Conservation (phyloP, 768 basidiomycete species). For the Tricholoma matsutake region DNA sequence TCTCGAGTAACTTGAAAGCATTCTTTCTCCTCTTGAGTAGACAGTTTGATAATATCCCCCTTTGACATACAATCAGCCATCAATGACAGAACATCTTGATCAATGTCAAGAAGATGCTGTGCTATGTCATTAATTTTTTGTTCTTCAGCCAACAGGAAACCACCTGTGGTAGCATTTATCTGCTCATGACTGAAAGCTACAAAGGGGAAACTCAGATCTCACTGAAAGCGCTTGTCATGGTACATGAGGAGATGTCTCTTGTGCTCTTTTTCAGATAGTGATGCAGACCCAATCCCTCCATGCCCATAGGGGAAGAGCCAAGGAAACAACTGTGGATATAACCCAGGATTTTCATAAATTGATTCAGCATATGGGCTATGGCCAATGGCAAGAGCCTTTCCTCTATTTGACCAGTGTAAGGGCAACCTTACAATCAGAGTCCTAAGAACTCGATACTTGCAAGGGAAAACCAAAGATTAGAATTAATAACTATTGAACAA, state of each 20-base stretch:
- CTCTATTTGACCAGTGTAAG: constrained; percentile 17
- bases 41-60: constrained; percentile 21
- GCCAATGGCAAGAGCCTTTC: constrained; percentile 26
- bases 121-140: constrained; percentile 24
- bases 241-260: constrained; percentile 30
- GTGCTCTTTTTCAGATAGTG: constrained; percentile 16
- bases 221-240: constrained; percentile 37
- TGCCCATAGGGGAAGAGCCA: constrained; percentile 41
- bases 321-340: constrained; percentile 41
- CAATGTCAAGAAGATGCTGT: constrained; percentile 15
- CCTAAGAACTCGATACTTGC: too few species aligned
- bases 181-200: constrained; percentile 40
- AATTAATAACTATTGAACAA: too few species aligned
- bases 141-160: constrained; percentile 26
- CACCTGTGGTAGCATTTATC: constrained; percentile 25
- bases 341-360: constrained; percentile 28
- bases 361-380: constrained; percentile 19
- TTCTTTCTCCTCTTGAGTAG: constrained; percentile 28
- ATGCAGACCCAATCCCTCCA: constrained; percentile 17
- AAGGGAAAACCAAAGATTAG: too few species aligned
- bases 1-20: constrained; percentile 33
- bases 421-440: too few species aligned
- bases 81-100: constrained; percentile 18
- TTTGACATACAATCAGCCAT: constrained; percentile 19
- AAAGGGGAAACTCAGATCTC: constrained; percentile 34